A percentile compares a stretch with the other conserved stretches of the same genome.
phyloP scores from a whole-genome alignment of 768 basidiomycete genomes.

The Pholiota microspora region DNA sequence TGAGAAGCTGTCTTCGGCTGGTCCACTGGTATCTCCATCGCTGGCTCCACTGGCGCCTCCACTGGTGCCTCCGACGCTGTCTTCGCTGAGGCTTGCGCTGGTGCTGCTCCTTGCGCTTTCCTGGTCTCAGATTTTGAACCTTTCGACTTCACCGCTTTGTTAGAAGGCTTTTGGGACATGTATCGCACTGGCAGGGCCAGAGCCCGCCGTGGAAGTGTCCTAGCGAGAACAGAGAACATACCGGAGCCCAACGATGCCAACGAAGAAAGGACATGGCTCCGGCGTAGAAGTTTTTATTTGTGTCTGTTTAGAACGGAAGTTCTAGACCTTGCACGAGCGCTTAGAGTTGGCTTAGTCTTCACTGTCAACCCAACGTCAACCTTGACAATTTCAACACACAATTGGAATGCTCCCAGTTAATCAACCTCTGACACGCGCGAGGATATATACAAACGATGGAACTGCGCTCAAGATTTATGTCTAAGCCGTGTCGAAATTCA shows the following conservation, averaged over 20 bases:
- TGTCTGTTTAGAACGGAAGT: not conserved
- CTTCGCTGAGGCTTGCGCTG: conserved; percentile 19
- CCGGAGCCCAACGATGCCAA: conserved; percentile 3
- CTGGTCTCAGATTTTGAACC: conserved; percentile 5
- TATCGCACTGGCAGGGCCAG: conserved; percentile 32
- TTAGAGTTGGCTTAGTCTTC: not conserved
- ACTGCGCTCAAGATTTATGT: too few species aligned
- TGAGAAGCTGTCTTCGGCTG: conserved; percentile 1
- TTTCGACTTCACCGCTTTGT: conserved; percentile 15
- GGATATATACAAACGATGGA: too few species aligned
- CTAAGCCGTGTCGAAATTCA: too few species aligned
- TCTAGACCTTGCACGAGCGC: not conserved
- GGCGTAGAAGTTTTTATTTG: conserved; percentile 1
- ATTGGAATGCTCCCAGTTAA: too few species aligned
- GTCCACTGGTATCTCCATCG: conserved; percentile 16
- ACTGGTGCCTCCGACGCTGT: conserved; percentile 18
- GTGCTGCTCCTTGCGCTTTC: conserved; percentile 16
- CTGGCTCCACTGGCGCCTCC: conserved; percentile 13
- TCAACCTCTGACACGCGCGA: too few species aligned
- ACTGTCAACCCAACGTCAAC: not conserved
- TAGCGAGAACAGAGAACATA: conserved; percentile 32
- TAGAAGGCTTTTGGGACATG: conserved; percentile 29
- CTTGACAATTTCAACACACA: too few species aligned
- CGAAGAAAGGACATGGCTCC: not conserved
- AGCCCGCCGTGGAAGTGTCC: conserved; percentile 33